Percentiles rank a stretch among this genome's conserved stretches.
Evolutionary conservation across 78 protist species (phyloP).

Genomic region (Salpingoeca rosetta): DNA sequence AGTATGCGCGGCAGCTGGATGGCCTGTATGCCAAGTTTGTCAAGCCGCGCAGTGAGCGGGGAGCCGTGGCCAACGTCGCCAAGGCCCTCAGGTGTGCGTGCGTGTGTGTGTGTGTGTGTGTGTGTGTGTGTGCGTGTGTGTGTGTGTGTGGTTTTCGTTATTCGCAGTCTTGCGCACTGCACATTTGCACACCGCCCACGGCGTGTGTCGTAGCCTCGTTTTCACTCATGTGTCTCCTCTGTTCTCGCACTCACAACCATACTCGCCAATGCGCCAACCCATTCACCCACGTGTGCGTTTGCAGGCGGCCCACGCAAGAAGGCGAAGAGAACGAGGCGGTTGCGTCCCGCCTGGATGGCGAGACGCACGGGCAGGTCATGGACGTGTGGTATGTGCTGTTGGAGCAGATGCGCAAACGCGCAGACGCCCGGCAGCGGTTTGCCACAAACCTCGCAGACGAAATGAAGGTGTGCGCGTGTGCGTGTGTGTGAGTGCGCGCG

Average conservation of each 20-base stretch:
- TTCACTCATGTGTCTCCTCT: background rate
- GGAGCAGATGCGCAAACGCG: background rate
- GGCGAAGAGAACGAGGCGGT: no score
- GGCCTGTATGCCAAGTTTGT: background rate
- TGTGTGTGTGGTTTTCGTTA: background rate
- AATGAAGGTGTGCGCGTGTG: background rate
- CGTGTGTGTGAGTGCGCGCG: no score
- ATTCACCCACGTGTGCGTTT: no score
- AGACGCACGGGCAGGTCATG: background rate
- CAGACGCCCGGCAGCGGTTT: background rate
- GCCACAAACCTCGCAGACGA: background rate
- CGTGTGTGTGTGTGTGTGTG: no score
- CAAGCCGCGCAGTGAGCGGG: background rate
- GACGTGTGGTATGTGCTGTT: background rate
- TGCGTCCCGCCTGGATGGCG: background rate
- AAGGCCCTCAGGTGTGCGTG: no score
- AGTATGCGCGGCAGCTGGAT: background rate
- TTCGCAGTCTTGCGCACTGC: background rate
- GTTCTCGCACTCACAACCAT: background rate
- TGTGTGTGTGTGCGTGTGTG: no score
- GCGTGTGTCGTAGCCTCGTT: background rate
- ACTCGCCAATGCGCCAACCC: background rate
- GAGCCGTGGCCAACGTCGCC: background rate
- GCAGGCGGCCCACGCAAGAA: no score
- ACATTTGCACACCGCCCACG: background rate